Evolutionary conservation across 2,329 filamentous ascomycete species (phyloP), one percentile per base, ranked within the genome.

Genomic region (Paradendryphiella salina): DNA sequence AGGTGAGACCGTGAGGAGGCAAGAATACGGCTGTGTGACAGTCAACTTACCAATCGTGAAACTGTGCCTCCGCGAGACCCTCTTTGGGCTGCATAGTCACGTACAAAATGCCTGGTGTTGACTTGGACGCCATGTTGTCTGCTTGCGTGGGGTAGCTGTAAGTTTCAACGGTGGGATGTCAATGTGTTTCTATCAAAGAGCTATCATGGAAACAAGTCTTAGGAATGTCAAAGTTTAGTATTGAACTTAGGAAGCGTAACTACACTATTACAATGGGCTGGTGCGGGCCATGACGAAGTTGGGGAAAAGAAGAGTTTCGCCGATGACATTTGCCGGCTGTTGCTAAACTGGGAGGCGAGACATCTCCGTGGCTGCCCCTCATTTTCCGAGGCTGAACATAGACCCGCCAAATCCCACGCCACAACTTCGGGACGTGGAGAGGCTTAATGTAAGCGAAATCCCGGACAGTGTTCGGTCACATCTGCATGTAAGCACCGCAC

Each of bases 71-170:
- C 47, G 85, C 78, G 63, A 90, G 80, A 60, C 80, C 81, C 50
- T 82, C 78, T 71, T 82, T 80, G 63, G 90, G 89, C 74, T 92
- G 85, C 87, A 95, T 95, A 13, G 89, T 91, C 61, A 96, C 90
- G 71, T 87, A 90, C 67, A 96, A 85, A 65, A 91, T 84, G 52
- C 90, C 90, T 8, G 65, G 61, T 82, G 82, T 46, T 73, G 77
- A 56, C 58, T 63, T 63, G 44, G 70, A 65, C 45, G 76, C 69
- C 76, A 79, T 80, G 40, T 4, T 64, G 54, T 28, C 11, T 32
- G 37, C 14, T 26, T 14, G 20, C 36, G 36, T 40, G 35, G 39
- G 44, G 39, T 45, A 52, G 20, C 8, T 43, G 28, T 28, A 37
- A 37, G 18, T 13, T 46, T 33, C n/a, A 40, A n/a, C 23, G 37